These are phyloP conservation scores for Colletotrichum magnum DNA, from an alignment of 2,329 filamentous ascomycete species.

Conservation along the genomic window DNA sequence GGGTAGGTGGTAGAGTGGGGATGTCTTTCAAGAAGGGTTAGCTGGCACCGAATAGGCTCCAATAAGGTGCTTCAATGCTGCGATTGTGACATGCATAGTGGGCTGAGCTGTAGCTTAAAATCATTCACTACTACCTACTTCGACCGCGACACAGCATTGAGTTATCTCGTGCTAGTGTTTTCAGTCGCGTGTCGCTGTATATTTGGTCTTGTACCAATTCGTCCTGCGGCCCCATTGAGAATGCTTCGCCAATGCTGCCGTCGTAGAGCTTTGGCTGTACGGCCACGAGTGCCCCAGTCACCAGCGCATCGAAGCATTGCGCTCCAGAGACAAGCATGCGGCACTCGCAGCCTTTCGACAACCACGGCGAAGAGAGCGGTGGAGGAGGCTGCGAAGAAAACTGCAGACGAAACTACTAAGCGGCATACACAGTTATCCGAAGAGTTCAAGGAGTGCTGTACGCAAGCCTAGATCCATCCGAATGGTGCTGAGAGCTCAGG, in stretches of 20 bases:
- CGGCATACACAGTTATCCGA: conserved; percentile 19
- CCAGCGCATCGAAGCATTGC: conserved; percentile 1
- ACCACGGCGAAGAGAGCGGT: conserved; percentile 2
- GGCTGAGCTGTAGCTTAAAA: conserved; percentile 37
- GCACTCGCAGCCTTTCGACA: conserved; percentile 11
- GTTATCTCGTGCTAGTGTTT: background rate
- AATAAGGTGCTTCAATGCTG: no score
- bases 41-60: no score
- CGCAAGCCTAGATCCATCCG: background rate
- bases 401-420: no score
- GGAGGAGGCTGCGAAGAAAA: no score
- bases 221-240: background rate
- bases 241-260: conserved; percentile 42
- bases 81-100: background rate
- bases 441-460: conserved; percentile 39
- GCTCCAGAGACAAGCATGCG: conserved; percentile 5
- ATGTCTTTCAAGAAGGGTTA: no score
- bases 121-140: background rate
- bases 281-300: background rate
- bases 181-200: background rate
- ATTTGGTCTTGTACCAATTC: background rate
- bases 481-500: background rate
- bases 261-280: conserved; percentile 29
- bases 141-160: conserved; percentile 18
- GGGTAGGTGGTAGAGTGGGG: no score